These are phyloP conservation scores for Xylaria polymorpha DNA, from an alignment of 2,329 filamentous ascomycete genomes.

Conservation along the genomic window DNA sequence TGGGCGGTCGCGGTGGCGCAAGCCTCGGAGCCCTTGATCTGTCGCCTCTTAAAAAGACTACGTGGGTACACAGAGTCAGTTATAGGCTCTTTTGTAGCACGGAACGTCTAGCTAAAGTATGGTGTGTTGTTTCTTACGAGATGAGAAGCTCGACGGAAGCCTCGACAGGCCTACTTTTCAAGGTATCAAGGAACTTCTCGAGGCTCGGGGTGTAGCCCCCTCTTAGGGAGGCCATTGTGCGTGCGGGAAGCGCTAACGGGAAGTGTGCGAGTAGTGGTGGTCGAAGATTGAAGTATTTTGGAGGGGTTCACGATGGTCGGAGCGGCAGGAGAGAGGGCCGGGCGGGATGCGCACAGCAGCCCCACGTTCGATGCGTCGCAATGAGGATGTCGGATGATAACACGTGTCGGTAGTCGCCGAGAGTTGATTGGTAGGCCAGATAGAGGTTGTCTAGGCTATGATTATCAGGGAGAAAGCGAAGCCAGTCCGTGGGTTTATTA, in stretches of 20 bases:
- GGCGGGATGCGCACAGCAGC: constrained; percentile 11
- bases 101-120: constrained; percentile 19
- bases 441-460: background rate
- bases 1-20: constrained; percentile 93
- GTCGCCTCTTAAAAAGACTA: constrained; percentile 88
- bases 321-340: background rate
- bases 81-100: constrained; percentile 1
- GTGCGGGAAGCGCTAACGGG: background rate
- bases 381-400: background rate
- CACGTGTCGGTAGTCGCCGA: constrained; percentile 8
- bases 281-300: constrained; percentile 8
- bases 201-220: constrained; percentile 76
- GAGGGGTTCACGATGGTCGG: constrained; percentile 18
- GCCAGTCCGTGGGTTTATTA: background rate
- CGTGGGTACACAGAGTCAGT: constrained; percentile 13
- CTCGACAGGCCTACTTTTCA: constrained; percentile 81
- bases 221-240: constrained; percentile 67
- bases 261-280: constrained; percentile 2
- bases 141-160: constrained; percentile 85
- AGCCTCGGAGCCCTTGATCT: constrained; percentile 87
- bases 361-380: constrained; percentile 22
- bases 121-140: constrained; percentile 66
- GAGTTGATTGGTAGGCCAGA: background rate
- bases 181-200: constrained; percentile 79
- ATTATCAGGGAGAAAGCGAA: background rate